Evolutionary conservation across 805 yeast genomes (phyloP).

Genomic region (Groenewaldozyma salmanticensis): DNA sequence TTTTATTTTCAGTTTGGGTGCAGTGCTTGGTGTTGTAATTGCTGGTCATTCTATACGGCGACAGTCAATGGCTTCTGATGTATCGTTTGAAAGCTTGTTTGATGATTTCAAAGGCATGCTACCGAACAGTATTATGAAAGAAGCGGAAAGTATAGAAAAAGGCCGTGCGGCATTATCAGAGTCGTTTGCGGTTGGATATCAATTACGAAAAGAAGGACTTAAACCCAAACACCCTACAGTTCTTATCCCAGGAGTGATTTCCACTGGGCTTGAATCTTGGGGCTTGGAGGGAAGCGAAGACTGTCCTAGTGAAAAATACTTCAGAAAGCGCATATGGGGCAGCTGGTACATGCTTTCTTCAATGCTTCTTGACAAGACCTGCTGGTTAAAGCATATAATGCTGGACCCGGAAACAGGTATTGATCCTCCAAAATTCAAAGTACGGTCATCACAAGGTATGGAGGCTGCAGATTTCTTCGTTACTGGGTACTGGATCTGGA

Average conservation of each 20-base stretch:
- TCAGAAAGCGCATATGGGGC: conserved; percentile 93
- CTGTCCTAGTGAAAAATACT: conserved; percentile 77
- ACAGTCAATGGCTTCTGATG: conserved; percentile 35
- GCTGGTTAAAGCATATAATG: conserved; percentile 91
- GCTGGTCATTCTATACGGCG: conserved; percentile 54
- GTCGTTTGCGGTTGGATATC: conserved; percentile 79
- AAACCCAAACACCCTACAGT: conserved; percentile 67
- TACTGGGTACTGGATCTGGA: conserved; percentile 99
- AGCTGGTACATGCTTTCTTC: conserved; percentile 89
- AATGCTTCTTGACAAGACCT: conserved; percentile 82
- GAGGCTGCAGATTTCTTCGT: conserved; percentile 95
- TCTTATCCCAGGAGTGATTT: conserved; percentile 92
- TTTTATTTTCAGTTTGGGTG: conserved; percentile 58
- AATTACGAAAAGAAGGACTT: conserved; percentile 43
- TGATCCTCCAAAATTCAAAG: conserved; percentile 73
- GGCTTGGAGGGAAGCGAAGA: conserved; percentile 62
- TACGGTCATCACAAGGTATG: conserved; percentile 91
- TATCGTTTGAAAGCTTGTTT: conserved; percentile 46
- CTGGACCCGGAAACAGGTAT: conserved; percentile 85
- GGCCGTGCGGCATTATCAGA: conserved; percentile 45
- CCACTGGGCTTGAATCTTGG: conserved; percentile 95
- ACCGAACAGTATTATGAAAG: conserved; percentile 55
- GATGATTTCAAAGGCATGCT: conserved; percentile 66
- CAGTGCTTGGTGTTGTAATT: conserved; percentile 54
- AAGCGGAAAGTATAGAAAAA: conserved; percentile 47